Evolutionary conservation across 495 filamentous ascomycete genomes (phyloP).

Genomic region (Acidiella bohemica): DNA sequence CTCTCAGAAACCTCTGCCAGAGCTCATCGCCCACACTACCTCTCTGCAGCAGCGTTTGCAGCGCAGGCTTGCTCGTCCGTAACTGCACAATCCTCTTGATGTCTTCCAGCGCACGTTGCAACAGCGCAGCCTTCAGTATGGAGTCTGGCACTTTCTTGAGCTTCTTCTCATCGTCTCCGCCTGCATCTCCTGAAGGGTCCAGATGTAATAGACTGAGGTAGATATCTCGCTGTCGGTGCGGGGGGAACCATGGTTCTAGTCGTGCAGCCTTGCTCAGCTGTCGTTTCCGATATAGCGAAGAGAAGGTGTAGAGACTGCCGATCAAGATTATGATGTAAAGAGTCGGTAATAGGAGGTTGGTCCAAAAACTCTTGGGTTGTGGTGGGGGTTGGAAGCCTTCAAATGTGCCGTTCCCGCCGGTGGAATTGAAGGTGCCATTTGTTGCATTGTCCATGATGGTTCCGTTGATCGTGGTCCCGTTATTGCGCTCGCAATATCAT

Average conservation of each 20-base stretch:
- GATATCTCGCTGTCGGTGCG: constrained; percentile 81
- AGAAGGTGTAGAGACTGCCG: constrained; percentile 83
- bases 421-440: constrained; percentile 9
- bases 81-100: constrained; percentile 80
- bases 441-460: constrained; percentile 12
- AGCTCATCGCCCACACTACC: constrained; percentile 93
- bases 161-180: constrained; percentile 48
- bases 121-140: constrained; percentile 75
- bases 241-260: constrained; percentile 81
- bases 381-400: constrained; percentile 4
- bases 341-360: constrained; percentile 65
- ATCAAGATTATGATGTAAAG: constrained; percentile 77
- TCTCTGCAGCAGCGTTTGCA: constrained; percentile 66
- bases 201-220: constrained; percentile 86
- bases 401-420: constrained; percentile 12
- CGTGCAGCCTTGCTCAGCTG: constrained; percentile 72
- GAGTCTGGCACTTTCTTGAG: constrained; percentile 64
- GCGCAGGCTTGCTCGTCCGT: constrained; percentile 68
- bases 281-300: constrained; percentile 80
- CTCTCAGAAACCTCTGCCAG: constrained; percentile 79
- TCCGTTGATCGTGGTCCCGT: background rate
- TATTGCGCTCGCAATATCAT: too few species aligned
- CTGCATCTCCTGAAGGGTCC: constrained; percentile 39
- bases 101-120: constrained; percentile 81
- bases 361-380: constrained; percentile 37